Conservation (phyloP, 768 basidiomycete genomes). For the Clavaria fumosa region DNA sequence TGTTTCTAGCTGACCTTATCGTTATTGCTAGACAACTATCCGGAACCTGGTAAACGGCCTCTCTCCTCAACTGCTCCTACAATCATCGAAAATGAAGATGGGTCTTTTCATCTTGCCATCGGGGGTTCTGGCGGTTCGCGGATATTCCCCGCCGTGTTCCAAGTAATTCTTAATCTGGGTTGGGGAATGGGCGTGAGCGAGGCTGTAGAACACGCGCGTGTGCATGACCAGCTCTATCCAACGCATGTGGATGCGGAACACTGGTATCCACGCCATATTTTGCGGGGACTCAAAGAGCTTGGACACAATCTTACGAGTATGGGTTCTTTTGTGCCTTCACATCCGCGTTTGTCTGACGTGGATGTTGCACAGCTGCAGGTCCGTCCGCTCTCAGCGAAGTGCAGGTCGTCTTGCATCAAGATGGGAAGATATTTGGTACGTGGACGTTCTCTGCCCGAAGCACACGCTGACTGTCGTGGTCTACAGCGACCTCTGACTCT, state of each 20-base stretch:
- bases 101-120: conserved; percentile 53
- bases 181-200: conserved; percentile 68
- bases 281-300: conserved; percentile 36
- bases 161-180: conserved; percentile 64
- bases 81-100: conserved; percentile 65
- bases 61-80: conserved; percentile 73
- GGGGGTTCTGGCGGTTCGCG: conserved; percentile 83
- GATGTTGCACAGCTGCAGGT: conserved; percentile 35
- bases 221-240: conserved; percentile 83
- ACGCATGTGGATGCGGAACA: conserved; percentile 41
- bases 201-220: conserved; percentile 71
- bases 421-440: conserved; percentile 51
- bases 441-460: conserved; percentile 4
- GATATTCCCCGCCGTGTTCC: conserved; percentile 70
- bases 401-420: conserved; percentile 41
- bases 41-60: conserved; percentile 76
- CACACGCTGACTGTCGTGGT: conserved; percentile 5
- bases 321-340: conserved; percentile 9
- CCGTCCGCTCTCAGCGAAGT: conserved; percentile 65
- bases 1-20: not conserved
- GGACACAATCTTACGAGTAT: conserved; percentile 64
- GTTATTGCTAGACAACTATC: conserved; percentile 58
- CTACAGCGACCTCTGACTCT: conserved; percentile 72
- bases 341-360: conserved; percentile 2
- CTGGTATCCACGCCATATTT: conserved; percentile 37